Evolutionary conservation across 2,329 filamentous ascomycete genomes (phyloP).

Genomic region (Fusarium chaquense): DNA sequence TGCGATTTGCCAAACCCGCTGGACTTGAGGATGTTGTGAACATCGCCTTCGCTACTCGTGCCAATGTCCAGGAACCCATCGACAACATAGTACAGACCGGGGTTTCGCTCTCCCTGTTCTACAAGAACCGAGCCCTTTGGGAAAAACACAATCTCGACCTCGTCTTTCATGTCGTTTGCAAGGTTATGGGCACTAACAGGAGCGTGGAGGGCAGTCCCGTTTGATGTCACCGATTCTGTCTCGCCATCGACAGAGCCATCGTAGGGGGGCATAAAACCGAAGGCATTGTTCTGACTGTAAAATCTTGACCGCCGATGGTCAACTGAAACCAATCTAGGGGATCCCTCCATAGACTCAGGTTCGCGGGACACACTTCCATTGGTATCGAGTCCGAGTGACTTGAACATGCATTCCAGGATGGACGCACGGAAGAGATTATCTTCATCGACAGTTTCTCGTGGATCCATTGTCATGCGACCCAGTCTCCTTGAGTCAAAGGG

Average conservation of each 20-base stretch:
- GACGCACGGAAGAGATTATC: constrained; percentile 90
- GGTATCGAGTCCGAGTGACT: constrained; percentile 85
- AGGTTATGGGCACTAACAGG: constrained; percentile 74
- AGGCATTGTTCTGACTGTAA: constrained; percentile 78
- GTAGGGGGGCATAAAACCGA: constrained; percentile 89
- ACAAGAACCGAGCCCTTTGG: constrained; percentile 94
- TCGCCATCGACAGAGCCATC: constrained; percentile 82
- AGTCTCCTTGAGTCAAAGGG: constrained; percentile 67
- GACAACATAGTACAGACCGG: constrained; percentile 95
- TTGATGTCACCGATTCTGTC: constrained; percentile 84
- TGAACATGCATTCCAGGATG: constrained; percentile 95
- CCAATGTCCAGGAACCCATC: constrained; percentile 97
- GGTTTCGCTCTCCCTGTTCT: constrained; percentile 96
- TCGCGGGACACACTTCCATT: constrained; percentile 74
- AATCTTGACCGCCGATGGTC: constrained; percentile 84
- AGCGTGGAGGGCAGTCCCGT: constrained; percentile 70
- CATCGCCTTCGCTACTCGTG: constrained; percentile 66
- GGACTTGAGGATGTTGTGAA: constrained; percentile 52
- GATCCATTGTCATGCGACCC: constrained; percentile 67
- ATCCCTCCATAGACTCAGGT: constrained; percentile 82
- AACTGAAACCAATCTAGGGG: constrained; percentile 84
- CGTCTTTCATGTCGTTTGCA: constrained; percentile 85
- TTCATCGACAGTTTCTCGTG: constrained; percentile 86
- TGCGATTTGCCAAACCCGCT: constrained; percentile 44
- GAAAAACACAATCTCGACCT: constrained; percentile 97